Evolutionary conservation across 176 grass and related monocot genomes (phyloP), one percentile per base, ranked within the genome.

Genomic region (Phyllostachys edulis): DNA sequence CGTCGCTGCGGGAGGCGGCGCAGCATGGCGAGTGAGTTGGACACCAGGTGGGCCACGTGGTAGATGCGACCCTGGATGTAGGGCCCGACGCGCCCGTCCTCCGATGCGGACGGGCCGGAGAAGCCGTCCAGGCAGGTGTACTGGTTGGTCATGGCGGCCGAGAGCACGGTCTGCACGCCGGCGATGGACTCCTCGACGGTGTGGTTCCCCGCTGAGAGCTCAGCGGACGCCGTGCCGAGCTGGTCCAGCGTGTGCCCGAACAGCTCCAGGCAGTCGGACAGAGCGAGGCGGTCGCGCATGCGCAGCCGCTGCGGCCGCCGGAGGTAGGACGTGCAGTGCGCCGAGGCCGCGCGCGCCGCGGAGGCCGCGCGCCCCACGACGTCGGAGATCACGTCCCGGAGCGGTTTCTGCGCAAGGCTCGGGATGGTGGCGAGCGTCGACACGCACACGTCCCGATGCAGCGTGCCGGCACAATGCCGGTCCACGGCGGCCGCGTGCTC

Each of bases 41-140:
- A 94, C 21, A 90, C 77, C 0, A 92, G 88, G 78, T 92, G 95
- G 4, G 92, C 90, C 4, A 86, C 95, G 87, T 94, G 95, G 92
- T 87, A 86, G 42, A 97, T 90, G n/a, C 95, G 90, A 84, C 90
- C 84, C 90, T 97, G 87, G 78, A 97, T 85, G 82, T 51, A 94
- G 1, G 95, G 90, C 40, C 86, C 87, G 11, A 96, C 94, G 63
- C 92, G 90, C 0, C 90, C 87, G 59, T 87, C 88, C 32, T 85
- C 90, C 23, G 40, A 83, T 9, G 41, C 76, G 16, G 82, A 81
- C 13, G 89, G 89, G 0, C 79, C 84, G 14, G 82, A 62, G 82
- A 95, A 95, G 16, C 92, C 96, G 4, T 95, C 91, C 20, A 98
- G 90, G 81, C 96, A 98, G 18, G 96, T 98, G 79, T 93, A 95